A percentile compares a stretch with the other conserved stretches of the same genome.
These are phyloP conservation scores for Candida albicans DNA, from an alignment of 1,139 yeast genomes.

Conservation along the genomic window DNA sequence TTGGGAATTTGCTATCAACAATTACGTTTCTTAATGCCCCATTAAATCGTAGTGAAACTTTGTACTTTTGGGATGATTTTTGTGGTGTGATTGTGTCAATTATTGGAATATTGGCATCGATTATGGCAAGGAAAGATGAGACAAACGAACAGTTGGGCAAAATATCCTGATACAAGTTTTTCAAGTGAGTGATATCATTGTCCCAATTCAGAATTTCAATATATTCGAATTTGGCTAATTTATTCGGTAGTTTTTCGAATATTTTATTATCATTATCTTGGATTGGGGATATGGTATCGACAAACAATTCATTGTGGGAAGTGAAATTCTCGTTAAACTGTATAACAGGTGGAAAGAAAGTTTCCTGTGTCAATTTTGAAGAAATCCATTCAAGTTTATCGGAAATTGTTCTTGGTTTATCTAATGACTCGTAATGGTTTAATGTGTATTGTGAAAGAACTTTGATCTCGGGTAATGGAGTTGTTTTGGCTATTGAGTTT, in stretches of 20 bases:
- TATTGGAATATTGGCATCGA: constrained; percentile 19
- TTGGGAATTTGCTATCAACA: constrained; percentile 49
- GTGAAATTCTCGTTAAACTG: constrained; percentile 17
- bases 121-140: constrained; percentile 55
- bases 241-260: constrained; percentile 20
- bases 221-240: constrained; percentile 15
- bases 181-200: constrained; percentile 16
- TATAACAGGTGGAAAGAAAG: constrained; percentile 38
- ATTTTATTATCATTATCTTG: constrained; percentile 3
- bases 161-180: constrained; percentile 50
- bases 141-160: constrained; percentile 78
- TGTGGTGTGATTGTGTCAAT: constrained; percentile 29
- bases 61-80: constrained; percentile 31
- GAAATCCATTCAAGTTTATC: constrained; percentile 46
- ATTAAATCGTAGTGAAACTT: constrained; percentile 46
- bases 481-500: constrained; percentile 20
- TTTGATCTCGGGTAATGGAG: constrained; percentile 7
- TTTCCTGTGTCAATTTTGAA: constrained; percentile 29
- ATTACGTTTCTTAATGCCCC: constrained; percentile 56
- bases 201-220: constrained; percentile 21
- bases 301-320: constrained; percentile 17
- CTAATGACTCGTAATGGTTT: constrained; percentile 20
- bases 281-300: background rate
- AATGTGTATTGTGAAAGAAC: constrained; percentile 23
- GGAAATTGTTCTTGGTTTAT: constrained; percentile 9